These are phyloP conservation scores for Massarina eburnea DNA, from an alignment of 2,329 filamentous ascomycete genomes.

Conservation along the genomic window DNA sequence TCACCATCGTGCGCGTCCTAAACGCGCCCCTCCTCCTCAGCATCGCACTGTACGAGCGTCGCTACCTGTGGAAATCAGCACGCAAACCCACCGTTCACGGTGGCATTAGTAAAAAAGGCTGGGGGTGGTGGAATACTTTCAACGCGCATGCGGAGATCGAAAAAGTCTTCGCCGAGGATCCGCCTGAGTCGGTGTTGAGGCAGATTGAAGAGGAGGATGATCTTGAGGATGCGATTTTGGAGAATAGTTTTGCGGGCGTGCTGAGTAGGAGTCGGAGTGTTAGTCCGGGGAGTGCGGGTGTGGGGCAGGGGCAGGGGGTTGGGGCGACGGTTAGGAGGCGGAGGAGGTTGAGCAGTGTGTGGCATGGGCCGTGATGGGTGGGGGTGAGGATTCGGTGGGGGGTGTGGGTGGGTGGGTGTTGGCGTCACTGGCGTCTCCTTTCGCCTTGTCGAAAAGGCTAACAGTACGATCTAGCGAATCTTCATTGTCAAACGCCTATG, in stretches of 20 bases:
- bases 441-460: too few species aligned
- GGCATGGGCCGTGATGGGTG: too few species aligned
- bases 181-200: conserved; percentile 58
- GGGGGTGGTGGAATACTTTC: conserved; percentile 66
- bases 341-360: conserved; percentile 39
- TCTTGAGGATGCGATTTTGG: conserved; percentile 47
- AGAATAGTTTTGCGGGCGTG: conserved; percentile 40
- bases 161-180: conserved; percentile 71
- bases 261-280: conserved; percentile 24
- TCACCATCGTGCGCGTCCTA: conserved; percentile 70
- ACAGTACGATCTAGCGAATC: too few species aligned
- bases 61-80: conserved; percentile 63
- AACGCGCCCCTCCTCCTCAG: conserved; percentile 74
- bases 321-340: conserved; percentile 17
- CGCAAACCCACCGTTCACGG: conserved; percentile 31
- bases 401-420: too few species aligned
- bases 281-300: conserved; percentile 31
- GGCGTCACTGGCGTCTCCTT: too few species aligned
- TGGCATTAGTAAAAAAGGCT: conserved; percentile 40
- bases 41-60: conserved; percentile 71
- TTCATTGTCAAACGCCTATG: too few species aligned
- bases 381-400: neutral
- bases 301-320: conserved; percentile 37
- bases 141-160: conserved; percentile 72
- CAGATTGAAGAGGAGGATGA: conserved; percentile 54